Evolutionary conservation across 179 eudicot genomes (phyloP).

Genomic region (Beta corolliflora): DNA sequence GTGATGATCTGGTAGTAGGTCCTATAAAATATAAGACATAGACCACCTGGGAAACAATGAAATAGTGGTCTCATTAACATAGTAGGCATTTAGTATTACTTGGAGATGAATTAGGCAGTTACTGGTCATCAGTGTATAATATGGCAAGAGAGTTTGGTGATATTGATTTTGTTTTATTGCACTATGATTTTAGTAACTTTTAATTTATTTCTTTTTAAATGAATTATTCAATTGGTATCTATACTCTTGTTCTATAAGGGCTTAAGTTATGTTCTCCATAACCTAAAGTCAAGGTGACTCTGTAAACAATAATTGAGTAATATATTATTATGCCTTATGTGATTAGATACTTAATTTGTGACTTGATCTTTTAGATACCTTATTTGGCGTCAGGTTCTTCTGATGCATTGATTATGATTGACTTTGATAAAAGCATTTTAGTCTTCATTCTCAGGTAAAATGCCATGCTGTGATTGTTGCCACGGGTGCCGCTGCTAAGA

Average conservation of each 20-base stretch:
- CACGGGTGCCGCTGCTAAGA: conserved; percentile 92
- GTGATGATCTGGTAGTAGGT: neutral
- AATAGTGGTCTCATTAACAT: neutral
- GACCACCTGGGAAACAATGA: neutral
- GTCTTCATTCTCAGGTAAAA: conserved; percentile 58
- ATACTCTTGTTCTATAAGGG: neutral
- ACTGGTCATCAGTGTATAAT: neutral
- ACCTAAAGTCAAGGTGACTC: neutral
- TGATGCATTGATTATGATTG: neutral
- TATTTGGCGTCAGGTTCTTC: neutral
- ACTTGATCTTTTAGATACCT: neutral
- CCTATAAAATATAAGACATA: neutral
- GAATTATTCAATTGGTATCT: neutral
- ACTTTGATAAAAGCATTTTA: conserved; percentile 7
- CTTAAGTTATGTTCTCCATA: neutral
- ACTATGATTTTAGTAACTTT: neutral
- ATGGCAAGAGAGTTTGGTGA: neutral
- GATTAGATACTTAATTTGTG: neutral
- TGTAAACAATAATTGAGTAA: neutral
- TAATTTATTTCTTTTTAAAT: neutral
- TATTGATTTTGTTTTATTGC: neutral
- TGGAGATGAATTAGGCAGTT: neutral
- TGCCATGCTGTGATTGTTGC: conserved; percentile 84
- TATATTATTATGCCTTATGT: neutral
- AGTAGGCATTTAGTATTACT: neutral